These are phyloP conservation scores for Grifola frondosa DNA, from an alignment of 1,284 basidiomycete species.

Conservation along the genomic window DNA sequence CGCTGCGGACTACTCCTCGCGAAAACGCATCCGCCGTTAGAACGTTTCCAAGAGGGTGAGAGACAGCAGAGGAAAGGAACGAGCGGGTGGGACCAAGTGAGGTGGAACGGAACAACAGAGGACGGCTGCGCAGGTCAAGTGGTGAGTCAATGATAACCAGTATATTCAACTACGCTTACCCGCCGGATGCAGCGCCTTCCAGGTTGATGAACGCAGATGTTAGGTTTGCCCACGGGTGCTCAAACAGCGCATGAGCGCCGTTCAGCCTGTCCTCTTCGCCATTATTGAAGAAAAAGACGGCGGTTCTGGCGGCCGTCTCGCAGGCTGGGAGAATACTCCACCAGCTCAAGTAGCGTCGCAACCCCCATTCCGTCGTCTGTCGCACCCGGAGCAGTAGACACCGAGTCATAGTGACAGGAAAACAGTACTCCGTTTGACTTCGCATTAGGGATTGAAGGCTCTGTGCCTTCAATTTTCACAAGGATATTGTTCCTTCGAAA, in stretches of 20 bases:
- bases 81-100: conserved; percentile 51
- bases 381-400: conserved; percentile 71
- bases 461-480: conserved; percentile 64
- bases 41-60: conserved; percentile 69
- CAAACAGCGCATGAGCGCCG: conserved; percentile 64
- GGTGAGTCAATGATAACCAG: not conserved
- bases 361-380: conserved; percentile 79
- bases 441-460: conserved; percentile 19
- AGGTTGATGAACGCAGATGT: conserved; percentile 71
- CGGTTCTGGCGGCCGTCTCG: conserved; percentile 50
- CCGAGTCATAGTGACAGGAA: conserved; percentile 79
- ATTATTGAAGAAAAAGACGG: conserved; percentile 80
- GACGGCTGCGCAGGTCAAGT: conserved; percentile 35
- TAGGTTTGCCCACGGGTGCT: conserved; percentile 71
- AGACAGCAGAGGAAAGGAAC: conserved; percentile 41
- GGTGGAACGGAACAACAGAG: conserved; percentile 65
- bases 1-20: conserved; percentile 58
- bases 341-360: conserved; percentile 63
- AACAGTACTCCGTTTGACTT: conserved; percentile 59
- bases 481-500: conserved; percentile 76
- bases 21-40: conserved; percentile 66
- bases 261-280: conserved; percentile 76
- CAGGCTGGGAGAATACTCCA: conserved; percentile 52
- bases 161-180: conserved; percentile 44
- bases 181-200: conserved; percentile 78